Evolutionary conservation across 257 asterid species (phyloP).

Genomic region (Solanum sejunctum): DNA sequence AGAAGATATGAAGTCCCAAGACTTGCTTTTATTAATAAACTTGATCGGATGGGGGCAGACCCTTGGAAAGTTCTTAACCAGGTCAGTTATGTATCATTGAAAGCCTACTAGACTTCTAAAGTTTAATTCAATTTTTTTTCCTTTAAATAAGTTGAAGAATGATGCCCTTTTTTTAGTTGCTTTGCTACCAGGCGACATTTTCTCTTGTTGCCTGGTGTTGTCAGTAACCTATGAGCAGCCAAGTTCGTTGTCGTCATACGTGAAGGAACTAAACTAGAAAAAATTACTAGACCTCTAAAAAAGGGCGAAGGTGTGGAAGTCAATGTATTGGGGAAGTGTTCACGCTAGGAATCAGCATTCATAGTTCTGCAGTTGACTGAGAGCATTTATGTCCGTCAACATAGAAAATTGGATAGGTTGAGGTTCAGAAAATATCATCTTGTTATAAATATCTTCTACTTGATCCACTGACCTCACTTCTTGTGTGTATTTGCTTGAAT

Average conservation of each 20-base stretch:
- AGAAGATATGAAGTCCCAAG: constrained; percentile 97
- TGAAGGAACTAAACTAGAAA: neutral
- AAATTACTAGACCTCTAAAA: neutral
- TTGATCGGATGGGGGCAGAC: constrained; percentile 99
- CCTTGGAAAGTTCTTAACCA: constrained; percentile 96
- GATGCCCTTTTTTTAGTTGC: neutral
- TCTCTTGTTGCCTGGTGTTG: neutral
- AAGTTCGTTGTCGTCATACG: neutral
- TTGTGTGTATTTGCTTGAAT: neutral
- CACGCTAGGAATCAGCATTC: neutral
- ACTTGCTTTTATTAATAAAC: constrained; percentile 89
- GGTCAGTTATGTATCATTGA: constrained; percentile 26
- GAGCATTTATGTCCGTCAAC: neutral
- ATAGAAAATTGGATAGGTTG: neutral
- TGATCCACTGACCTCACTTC: neutral
- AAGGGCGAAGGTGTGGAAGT: neutral
- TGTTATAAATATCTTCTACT: neutral
- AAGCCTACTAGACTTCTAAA: neutral
- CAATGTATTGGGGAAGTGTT: neutral
- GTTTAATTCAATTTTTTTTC: neutral
- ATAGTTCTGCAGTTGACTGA: neutral
- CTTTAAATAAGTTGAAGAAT: neutral
- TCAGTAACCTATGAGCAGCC: neutral
- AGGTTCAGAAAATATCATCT: neutral
- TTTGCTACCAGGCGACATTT: neutral